These are phyloP conservation scores for Linnemannia schmuckeri DNA, from an alignment of 192 early-diverging fungal genomes.

Conservation along the genomic window DNA sequence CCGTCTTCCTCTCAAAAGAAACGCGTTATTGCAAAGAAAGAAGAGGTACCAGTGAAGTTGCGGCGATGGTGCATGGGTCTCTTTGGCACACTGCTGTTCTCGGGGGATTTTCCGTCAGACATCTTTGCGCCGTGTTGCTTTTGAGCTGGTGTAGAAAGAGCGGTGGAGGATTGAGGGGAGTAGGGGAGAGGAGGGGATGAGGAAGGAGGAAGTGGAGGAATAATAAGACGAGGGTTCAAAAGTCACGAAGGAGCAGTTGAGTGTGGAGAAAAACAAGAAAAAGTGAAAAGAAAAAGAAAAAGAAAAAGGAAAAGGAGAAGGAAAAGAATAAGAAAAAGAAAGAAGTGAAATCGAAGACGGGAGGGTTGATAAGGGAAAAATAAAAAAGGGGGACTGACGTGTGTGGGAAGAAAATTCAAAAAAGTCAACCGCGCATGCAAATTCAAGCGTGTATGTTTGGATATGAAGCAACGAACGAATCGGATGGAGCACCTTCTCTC, in stretches of 20 bases:
- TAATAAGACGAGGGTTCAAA: background rate
- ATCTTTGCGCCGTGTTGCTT: conserved; percentile 12
- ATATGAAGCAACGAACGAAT: no score
- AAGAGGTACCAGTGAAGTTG: conserved; percentile 42
- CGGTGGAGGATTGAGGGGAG: background rate
- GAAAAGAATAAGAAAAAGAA: no score
- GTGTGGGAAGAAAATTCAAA: conserved; percentile 6
- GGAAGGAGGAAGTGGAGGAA: background rate
- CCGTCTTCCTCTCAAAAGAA: background rate
- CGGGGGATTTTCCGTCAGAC: conserved; percentile 41
- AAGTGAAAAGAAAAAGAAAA: background rate
- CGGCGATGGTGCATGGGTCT: conserved; percentile 57
- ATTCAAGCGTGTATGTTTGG: no score
- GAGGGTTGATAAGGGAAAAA: background rate
- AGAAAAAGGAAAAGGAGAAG: background rate
- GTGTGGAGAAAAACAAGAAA: conserved; percentile 23
- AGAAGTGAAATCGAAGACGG: background rate
- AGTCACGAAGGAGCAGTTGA: background rate
- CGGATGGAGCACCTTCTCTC: no score
- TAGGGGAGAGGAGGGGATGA: background rate
- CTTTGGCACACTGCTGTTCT: conserved; percentile 35
- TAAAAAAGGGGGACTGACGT: background rate
- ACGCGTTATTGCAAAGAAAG: background rate
- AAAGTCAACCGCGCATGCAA: no score
- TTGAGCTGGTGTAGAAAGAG: background rate